Evolutionary conservation across 1,284 basidiomycete species (phyloP).

Genomic region (Fomitopsis schrenkii): DNA sequence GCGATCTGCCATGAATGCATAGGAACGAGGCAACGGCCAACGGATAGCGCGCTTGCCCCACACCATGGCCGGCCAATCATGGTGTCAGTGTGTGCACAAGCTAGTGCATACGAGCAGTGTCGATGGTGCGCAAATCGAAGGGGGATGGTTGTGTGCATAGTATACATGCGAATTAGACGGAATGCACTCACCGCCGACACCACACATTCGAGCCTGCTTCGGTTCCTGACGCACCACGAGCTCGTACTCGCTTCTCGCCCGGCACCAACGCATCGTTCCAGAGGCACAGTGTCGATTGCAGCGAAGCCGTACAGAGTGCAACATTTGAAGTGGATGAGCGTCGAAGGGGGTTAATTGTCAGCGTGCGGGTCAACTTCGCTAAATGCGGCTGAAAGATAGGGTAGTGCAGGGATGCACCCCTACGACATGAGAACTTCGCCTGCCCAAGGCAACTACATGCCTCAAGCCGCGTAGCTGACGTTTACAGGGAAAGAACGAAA

Average conservation of each 20-base stretch:
- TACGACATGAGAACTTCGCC: background rate
- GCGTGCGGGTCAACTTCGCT: background rate
- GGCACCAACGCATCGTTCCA: conserved; percentile 17
- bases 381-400: background rate
- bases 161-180: conserved; percentile 11
- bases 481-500: background rate
- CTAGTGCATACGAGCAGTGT: no score
- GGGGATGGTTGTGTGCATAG: background rate
- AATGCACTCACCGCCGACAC: conserved; percentile 77
- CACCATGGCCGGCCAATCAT: background rate
- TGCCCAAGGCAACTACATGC: background rate
- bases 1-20: background rate
- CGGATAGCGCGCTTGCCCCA: background rate
- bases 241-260: conserved; percentile 69
- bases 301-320: background rate
- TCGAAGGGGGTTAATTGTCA: conserved; percentile 5
- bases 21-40: no score
- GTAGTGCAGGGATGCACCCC: background rate
- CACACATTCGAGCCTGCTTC: conserved; percentile 89
- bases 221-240: conserved; percentile 85
- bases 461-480: background rate
- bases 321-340: conserved; percentile 6
- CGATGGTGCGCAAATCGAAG: no score
- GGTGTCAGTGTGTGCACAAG: no score
- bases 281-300: background rate